Evolutionary conservation across 139 green algal species (phyloP).

Genomic region (Chlorella sp.): DNA sequence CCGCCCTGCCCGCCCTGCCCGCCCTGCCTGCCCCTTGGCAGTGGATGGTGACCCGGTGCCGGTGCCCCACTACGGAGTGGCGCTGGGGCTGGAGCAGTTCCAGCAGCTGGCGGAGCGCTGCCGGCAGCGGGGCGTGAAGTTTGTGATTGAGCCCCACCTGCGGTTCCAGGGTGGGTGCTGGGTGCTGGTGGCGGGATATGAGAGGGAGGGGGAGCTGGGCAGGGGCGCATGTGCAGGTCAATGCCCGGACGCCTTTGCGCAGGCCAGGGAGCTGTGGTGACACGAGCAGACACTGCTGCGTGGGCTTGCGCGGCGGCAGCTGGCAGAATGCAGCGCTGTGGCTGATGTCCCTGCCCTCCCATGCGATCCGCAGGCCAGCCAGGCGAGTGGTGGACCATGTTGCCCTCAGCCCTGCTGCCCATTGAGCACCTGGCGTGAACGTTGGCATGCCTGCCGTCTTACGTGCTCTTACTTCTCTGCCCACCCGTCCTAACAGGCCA

Average conservation of each 20-base stretch:
- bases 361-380: background rate
- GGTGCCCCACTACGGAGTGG: constrained; percentile 86
- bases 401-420: background rate
- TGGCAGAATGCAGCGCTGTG: background rate
- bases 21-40: background rate
- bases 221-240: no score
- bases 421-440: no score
- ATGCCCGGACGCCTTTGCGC: no score
- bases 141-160: constrained; percentile 85
- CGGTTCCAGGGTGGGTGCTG: constrained; percentile 68
- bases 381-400: background rate
- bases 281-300: no score
- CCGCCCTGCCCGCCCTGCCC: background rate
- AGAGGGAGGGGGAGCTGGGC: background rate
- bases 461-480: no score
- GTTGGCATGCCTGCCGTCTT: no score
- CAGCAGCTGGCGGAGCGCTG: constrained; percentile 71
- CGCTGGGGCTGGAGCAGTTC: constrained; percentile 72
- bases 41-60: constrained; percentile 88
- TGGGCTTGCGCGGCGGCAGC: background rate
- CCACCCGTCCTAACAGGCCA: no score
- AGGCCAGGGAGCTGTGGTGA: no score
- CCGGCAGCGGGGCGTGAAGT: constrained; percentile 51
- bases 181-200: background rate
- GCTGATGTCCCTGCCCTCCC: background rate